Conservation (phyloP, 345 rosid species). For the Lumnitzera racemosa region DNA sequence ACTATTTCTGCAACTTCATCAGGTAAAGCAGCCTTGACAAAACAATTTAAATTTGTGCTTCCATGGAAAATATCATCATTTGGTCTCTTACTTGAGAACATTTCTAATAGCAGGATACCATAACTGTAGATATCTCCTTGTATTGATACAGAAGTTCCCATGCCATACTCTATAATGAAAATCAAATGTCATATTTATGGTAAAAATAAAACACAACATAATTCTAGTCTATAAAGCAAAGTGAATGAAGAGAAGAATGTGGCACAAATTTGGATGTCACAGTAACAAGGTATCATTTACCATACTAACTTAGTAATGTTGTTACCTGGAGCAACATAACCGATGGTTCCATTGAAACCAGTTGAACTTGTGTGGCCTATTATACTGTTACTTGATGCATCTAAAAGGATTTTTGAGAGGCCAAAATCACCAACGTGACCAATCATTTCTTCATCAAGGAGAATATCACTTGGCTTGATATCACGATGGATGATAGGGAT, state of each 20-base stretch:
- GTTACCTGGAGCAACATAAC: conserved; percentile 23
- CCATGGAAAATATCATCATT: conserved; percentile 9
- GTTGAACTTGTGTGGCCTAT: neutral
- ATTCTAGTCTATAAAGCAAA: neutral
- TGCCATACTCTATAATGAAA: conserved; percentile 14
- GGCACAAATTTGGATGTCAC: neutral
- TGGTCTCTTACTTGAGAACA: conserved; percentile 15
- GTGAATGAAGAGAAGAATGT: neutral
- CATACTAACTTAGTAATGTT: neutral
- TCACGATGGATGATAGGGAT: conserved; percentile 10
- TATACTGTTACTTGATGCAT: neutral
- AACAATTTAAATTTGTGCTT: conserved; percentile 6
- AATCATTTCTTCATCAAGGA: conserved; percentile 10
- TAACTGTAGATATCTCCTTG: conserved; percentile 19
- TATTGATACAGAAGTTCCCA: conserved; percentile 7
- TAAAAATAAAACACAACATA: neutral
- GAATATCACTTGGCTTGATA: conserved; percentile 19
- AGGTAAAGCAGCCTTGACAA: conserved; percentile 8
- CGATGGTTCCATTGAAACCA: conserved; percentile 11
- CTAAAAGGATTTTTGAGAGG: neutral
- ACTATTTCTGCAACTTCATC: conserved; percentile 4
- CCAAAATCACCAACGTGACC: conserved; percentile 20
- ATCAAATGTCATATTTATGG: neutral
- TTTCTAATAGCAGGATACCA: conserved; percentile 19
- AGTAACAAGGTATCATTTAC: neutral